phyloP scores from a whole-genome alignment of 805 yeast genomes.

The Wickerhamiella kazuoi region DNA sequence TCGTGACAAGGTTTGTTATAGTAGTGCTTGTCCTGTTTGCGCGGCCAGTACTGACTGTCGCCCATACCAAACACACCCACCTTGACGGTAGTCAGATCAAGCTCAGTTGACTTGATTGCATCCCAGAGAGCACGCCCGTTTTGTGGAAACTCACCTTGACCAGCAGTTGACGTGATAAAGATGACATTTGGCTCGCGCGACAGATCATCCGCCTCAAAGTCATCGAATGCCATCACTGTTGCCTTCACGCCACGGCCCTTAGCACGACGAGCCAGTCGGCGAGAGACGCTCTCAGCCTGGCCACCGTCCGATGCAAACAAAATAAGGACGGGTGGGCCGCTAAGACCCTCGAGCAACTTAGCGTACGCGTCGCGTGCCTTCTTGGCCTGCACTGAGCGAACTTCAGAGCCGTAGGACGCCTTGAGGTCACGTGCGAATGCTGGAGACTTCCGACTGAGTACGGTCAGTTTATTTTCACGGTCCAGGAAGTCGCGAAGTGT shows the following conservation, averaged over 20 bases:
- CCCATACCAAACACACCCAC: slow-evolving; percentile 61
- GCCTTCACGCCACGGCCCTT: slow-evolving; percentile 61
- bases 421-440: slow-evolving; percentile 56
- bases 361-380: slow-evolving; percentile 65
- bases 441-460: slow-evolving; percentile 56
- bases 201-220: slow-evolving; percentile 52
- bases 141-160: slow-evolving; percentile 77
- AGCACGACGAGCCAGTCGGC: slow-evolving; percentile 61
- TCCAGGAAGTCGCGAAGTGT: slow-evolving; percentile 67
- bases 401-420: slow-evolving; percentile 41
- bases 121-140: slow-evolving; percentile 71
- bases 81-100: slow-evolving; percentile 42
- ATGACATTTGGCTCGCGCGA: slow-evolving; percentile 52
- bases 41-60: slow-evolving; percentile 86
- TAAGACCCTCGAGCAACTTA: slow-evolving; percentile 62
- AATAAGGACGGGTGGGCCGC: slow-evolving; percentile 81
- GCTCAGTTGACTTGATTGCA: slow-evolving; percentile 40
- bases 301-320: slow-evolving; percentile 90
- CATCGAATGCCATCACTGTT: slow-evolving; percentile 51
- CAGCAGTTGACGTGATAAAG: slow-evolving; percentile 57
- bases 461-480: slow-evolving; percentile 72
- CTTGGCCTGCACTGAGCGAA: slow-evolving; percentile 39
- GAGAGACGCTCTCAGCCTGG: slow-evolving; percentile 66
- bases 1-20: slow-evolving; percentile 84
- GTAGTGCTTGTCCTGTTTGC: slow-evolving; percentile 85